These are phyloP conservation scores for Venturia oleaginea DNA, from an alignment of 2,329 filamentous ascomycete species.

Conservation along the genomic window DNA sequence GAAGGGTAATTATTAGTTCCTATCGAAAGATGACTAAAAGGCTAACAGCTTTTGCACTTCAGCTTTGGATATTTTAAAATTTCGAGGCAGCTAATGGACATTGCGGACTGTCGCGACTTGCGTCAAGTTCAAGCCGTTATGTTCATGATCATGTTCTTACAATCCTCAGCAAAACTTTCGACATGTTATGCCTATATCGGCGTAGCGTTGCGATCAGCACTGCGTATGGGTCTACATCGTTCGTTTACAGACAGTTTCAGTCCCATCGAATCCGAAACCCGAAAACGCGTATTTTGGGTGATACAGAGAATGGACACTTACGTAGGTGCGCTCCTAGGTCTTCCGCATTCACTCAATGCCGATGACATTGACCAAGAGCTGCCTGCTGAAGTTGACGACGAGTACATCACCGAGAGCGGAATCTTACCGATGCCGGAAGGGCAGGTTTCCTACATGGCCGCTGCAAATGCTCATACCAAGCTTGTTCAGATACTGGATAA, in stretches of 20 bases:
- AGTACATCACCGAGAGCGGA: slow-evolving; percentile 40
- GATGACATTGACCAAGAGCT: slow-evolving; percentile 42
- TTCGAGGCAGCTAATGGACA: slow-evolving; percentile 41
- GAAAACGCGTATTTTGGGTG: slow-evolving; percentile 44
- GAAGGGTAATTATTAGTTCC: slow-evolving; percentile 29
- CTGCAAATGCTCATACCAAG: slow-evolving; percentile 51
- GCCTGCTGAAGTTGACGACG: slow-evolving; percentile 40
- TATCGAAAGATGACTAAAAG: background rate
- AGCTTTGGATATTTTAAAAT: slow-evolving; percentile 42
- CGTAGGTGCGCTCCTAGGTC: slow-evolving; percentile 41
- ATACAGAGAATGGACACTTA: slow-evolving; percentile 45
- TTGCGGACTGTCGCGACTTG: slow-evolving; percentile 44
- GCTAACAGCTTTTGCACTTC: background rate
- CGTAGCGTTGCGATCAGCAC: slow-evolving; percentile 40
- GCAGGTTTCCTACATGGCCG: slow-evolving; percentile 47
- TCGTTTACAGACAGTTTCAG: slow-evolving; percentile 37
- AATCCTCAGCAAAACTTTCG: slow-evolving; percentile 43
- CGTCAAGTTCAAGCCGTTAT: slow-evolving; percentile 42
- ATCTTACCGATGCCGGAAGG: slow-evolving; percentile 47
- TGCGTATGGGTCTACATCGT: slow-evolving; percentile 44
- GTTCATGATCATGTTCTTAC: slow-evolving; percentile 46
- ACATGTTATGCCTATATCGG: slow-evolving; percentile 46
- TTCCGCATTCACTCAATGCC: slow-evolving; percentile 39
- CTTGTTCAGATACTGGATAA: slow-evolving; percentile 50
- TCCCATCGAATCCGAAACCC: slow-evolving; percentile 39